Evolutionary conservation across 352 stramenopile species (phyloP).

Genomic region (Phytopythium mirpurense): DNA sequence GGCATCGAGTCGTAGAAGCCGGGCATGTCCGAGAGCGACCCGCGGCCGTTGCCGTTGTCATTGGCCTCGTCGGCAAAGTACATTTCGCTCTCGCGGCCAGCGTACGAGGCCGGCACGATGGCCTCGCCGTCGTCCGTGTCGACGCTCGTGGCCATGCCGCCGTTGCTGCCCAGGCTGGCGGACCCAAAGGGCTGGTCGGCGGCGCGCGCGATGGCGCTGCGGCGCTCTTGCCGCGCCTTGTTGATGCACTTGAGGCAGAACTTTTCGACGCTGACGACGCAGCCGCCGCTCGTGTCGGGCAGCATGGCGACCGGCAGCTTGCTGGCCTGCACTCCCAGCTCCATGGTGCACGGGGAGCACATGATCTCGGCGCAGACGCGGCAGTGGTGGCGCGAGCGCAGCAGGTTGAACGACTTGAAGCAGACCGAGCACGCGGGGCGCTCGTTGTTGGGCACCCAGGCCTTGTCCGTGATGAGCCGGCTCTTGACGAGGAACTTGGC

Average conservation of each 20-base stretch:
- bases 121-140: constrained; percentile 12
- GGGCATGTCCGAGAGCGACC: constrained; percentile 23
- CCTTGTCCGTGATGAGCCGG: constrained; percentile 55
- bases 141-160: constrained; percentile 10
- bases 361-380: constrained; percentile 81
- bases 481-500: constrained; percentile 60
- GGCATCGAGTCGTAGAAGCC: constrained; percentile 9
- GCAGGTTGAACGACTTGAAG: constrained; percentile 71
- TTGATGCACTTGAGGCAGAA: constrained; percentile 82
- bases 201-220: constrained; percentile 20
- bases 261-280: constrained; percentile 69
- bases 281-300: constrained; percentile 41
- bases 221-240: constrained; percentile 49
- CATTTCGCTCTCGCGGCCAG: constrained; percentile 25
- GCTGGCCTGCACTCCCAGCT: constrained; percentile 50
- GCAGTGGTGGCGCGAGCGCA: constrained; percentile 76
- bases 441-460: constrained; percentile 67
- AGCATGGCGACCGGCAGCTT: constrained; percentile 48
- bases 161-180: constrained; percentile 4
- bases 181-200: constrained; percentile 3
- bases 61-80: constrained; percentile 15
- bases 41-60: constrained; percentile 11
- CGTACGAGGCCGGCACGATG: constrained; percentile 17
- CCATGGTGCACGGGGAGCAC: constrained; percentile 62
- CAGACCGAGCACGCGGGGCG: constrained; percentile 64